Base-by-base conservation (phyloP, 441 rosid species). In the Jatropha podagrica region DNA sequence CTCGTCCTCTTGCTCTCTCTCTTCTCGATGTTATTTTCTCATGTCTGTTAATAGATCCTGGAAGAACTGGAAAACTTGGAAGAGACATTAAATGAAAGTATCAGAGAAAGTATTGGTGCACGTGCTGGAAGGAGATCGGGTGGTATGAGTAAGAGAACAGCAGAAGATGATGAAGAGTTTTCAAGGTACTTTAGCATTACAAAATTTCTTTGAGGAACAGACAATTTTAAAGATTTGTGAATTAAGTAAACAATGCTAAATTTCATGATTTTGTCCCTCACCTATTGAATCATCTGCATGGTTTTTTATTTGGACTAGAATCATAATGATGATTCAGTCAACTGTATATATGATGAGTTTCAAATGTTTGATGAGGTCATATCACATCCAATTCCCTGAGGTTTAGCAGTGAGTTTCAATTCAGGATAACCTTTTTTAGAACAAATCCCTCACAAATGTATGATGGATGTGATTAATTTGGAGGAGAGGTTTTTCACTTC, bases 31-130 rank as follows among this genome's bases (percentile, higher is more conserved):
- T 56, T 52, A 15, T 76, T 75, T 77, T 73, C 52, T 32, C 46
- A 5, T 60, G 18, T 44, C 71, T 56, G 56, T 65, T 78, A 66
- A 74, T 85, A 96, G 99, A 77, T 94, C 73, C 68, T 91, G 81
- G 98, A 96, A 85, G 99, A 96, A 78, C 90, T 96, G 80, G 99
- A 96, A 84, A 94, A 85, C 88, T 87, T 96, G 88, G 99, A 96
- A 80, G 99, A 94, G 86, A 94, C 98, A 6, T 75, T 94, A 69
- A 94, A 96, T 81, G 97, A 94, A 71, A 92, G 98, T 80, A 96
- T 96, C 76, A 85, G 83, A 74, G 98, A 96, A 88, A 96, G 99
- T 81, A 64, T 96, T 23, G 97, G 99, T 37, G 97, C 97, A n/a
- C 92, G 86, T 76, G 74, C 82, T 76, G 92, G 97, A 73, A 89